These are phyloP conservation scores for Mollisiaceae sp. DNA, from an alignment of 2,329 filamentous ascomycete species.

Conservation along the genomic window DNA sequence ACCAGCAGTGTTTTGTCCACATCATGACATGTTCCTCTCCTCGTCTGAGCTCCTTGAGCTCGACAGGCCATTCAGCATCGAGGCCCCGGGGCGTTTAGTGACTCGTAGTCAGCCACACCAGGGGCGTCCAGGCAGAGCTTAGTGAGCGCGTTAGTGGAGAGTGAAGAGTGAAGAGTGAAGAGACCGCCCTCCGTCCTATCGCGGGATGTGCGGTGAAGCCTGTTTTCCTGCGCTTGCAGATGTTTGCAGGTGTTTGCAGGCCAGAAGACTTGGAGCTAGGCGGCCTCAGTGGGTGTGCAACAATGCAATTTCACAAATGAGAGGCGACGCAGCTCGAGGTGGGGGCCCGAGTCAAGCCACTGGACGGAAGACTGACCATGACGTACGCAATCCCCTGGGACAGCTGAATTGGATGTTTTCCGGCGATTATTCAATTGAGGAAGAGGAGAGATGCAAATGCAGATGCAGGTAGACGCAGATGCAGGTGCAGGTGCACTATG, in stretches of 20 bases:
- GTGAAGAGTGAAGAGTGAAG: too few relatives aligned
- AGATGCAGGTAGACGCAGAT: too few relatives aligned
- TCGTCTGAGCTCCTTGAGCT: neutral
- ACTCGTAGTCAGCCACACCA: neutral
- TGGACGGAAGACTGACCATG: neutral
- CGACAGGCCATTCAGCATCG: neutral
- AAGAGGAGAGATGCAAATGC: too few relatives aligned
- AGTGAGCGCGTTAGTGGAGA: neutral
- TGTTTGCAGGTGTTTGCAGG: too few relatives aligned
- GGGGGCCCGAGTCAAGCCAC: neutral
- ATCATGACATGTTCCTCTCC: conserved; percentile 2
- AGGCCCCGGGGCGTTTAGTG: neutral
- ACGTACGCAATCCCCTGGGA: neutral
- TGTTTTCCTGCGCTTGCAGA: neutral
- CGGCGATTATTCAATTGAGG: too few relatives aligned
- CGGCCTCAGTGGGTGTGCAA: too few relatives aligned
- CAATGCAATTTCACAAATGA: neutral
- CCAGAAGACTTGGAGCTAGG: too few relatives aligned
- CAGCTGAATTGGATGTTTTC: neutral
- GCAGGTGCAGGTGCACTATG: neutral
- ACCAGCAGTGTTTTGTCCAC: neutral
- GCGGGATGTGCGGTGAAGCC: neutral
- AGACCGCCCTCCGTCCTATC: too few relatives aligned
- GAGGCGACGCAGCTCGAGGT: neutral
- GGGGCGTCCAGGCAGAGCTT: neutral